Conservation (phyloP, 371 early-diverging fungal species). For the Mucor racemosus region DNA sequence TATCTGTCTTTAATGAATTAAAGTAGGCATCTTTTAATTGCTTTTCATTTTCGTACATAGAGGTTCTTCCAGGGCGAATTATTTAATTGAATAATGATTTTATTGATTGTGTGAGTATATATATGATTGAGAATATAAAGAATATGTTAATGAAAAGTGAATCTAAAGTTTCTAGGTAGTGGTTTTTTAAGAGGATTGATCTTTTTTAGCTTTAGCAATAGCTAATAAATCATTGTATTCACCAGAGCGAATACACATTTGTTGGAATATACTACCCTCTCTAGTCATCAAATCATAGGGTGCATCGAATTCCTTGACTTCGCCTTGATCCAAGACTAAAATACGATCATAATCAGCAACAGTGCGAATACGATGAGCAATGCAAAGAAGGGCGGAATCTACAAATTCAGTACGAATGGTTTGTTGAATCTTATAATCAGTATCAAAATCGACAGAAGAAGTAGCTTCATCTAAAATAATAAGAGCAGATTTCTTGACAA, state of each 20-base stretch:
- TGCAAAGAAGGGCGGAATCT: conserved; percentile 68
- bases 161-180: not conserved
- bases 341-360: conserved; percentile 90
- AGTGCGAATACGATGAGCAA: conserved; percentile 84
- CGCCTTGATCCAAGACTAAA: conserved; percentile 84
- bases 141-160: not conserved
- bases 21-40: no score
- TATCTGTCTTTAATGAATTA: no score
- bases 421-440: conserved; percentile 77
- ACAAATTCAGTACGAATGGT: conserved; percentile 78
- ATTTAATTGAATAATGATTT: not conserved
- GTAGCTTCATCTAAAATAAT: conserved; percentile 91
- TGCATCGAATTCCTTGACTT: conserved; percentile 76
- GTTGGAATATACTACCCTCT: conserved; percentile 60
- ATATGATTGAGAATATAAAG: not conserved
- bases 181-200: not conserved
- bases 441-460: conserved; percentile 75
- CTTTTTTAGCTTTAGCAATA: conserved; percentile 28
- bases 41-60: no score
- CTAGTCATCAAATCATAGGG: conserved; percentile 60
- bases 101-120: not conserved
- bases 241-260: conserved; percentile 72
- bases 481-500: conserved; percentile 72
- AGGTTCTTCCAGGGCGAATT: no score
- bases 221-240: conserved; percentile 55